Conservation (phyloP, 1,139 yeast species). For the Yamadazyma spencermartinsiae region DNA sequence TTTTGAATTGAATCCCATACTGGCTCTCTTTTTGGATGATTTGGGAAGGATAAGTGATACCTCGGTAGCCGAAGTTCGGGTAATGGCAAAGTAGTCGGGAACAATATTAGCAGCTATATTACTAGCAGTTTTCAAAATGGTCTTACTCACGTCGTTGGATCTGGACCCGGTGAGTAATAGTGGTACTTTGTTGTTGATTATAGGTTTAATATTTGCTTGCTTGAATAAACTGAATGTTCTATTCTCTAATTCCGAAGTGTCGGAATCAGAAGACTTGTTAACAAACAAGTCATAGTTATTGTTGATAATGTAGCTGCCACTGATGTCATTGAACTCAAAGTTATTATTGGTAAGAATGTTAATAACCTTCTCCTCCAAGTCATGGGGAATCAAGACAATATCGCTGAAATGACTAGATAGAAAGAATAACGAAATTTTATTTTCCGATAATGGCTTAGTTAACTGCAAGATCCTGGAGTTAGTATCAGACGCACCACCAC, state of each 20-base stretch:
- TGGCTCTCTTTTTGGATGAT: conserved; percentile 32
- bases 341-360: conserved; percentile 42
- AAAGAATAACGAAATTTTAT: conserved; percentile 61
- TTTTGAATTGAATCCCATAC: conserved; percentile 44
- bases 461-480: conserved; percentile 58
- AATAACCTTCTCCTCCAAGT: conserved; percentile 45
- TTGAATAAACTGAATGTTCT: conserved; percentile 45
- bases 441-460: conserved; percentile 60
- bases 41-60: conserved; percentile 56
- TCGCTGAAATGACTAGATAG: conserved; percentile 67
- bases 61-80: conserved; percentile 54
- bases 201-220: conserved; percentile 44
- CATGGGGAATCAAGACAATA: conserved; percentile 59
- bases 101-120: conserved; percentile 29
- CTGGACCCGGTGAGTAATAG: conserved; percentile 65
- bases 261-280: conserved; percentile 1
- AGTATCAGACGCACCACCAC: conserved; percentile 56
- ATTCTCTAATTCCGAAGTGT: conserved; percentile 21
- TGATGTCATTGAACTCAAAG: conserved; percentile 45
- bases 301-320: conserved; percentile 31
- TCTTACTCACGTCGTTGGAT: conserved; percentile 43
- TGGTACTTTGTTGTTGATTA: conserved; percentile 38
- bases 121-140: conserved; percentile 38
- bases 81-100: conserved; percentile 59
- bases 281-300: conserved; percentile 1